Base-by-base conservation (phyloP, 768 basidiomycete genomes). In the Boletus rubroflammeus region DNA sequence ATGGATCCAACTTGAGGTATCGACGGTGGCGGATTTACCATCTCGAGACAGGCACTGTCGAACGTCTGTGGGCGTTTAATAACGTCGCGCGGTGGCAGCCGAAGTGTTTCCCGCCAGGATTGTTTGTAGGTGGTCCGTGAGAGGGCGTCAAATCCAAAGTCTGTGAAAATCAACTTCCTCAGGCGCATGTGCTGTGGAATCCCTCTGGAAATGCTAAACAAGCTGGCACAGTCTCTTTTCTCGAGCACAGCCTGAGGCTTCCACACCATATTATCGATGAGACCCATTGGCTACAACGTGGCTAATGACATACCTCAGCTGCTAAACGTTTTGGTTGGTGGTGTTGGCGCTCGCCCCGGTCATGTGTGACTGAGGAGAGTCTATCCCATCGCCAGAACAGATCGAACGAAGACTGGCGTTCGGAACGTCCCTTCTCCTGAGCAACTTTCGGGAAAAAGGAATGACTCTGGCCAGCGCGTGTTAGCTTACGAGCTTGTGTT, bases 361-460 rank as follows among this genome's bases (percentile, higher is more conserved):
- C 19, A 17, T 47, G 40, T 43, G 52, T 41, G 29, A 59, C 52
- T 8, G 65, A 65, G 29, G 71, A 69, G 51, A 76, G 65, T 14
- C 36, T 62, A 36, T 55, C 64, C 47, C 59, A 66, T 41, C 58
- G 61, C 77, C 76, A 78, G 56, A 61, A 72, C 35, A 76, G 61
- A 56, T 78, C 77, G 25, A 63, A 63, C n/a, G 66, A 74, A 21
- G 53, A 56, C 51, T 50, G 63, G 45, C 74, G 64, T 56, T 72
- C 67, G 9, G 67, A 65, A 39, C 39, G 54, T 46, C 70, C 73
- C 54, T 71, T 76, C 32, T 62, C 61, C 54, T 76, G 75, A 15
- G 76, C 76, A 49, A 78, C 72, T 51, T 64, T 71, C 28, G 77
- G 77, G 52, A 76, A 78, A 21, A 66, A 62, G 13, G 72, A 47